Evolutionary conservation across 1,284 basidiomycete genomes (phyloP), one percentile per base, ranked within the genome.

Genomic region (Cutaneotrichosporon cutaneum): DNA sequence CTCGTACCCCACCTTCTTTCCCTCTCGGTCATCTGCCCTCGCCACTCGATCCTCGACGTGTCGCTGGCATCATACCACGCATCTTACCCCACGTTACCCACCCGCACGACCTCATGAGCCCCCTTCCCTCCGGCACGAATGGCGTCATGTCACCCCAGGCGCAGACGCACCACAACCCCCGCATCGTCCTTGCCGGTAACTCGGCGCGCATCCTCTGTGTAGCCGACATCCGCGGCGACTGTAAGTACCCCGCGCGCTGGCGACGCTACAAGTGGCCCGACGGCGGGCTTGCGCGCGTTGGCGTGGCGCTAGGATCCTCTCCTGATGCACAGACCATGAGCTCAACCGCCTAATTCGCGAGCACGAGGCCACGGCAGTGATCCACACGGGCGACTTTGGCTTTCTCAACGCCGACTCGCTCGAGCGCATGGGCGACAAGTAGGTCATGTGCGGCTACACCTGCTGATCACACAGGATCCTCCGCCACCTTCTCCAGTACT

Each of bases 341-440:
- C 85, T 99, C 74, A 98, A 97, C 79, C 86, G 91, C 75, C 87
- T 97, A 62, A 94, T 94, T 35, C 83, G 88, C 57, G 92, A 96
- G 72, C 87, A 86, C 60, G 88, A 89, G 73, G 93, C 92, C n/a
- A 86, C 89, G 63, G 95, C 94, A 22, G 90, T 99, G 78, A 92
- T 99, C 66, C 95, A 99, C 79, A 97, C 94, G 0, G 96, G 96
- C 60, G 96, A 99, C 83, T 99, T 99, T 87, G 96, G 96, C 61
- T 97, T 99, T 81, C 96, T 96, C 80, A 92, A 94, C 78, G 82
- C 85, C 22, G 85, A 85, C 63, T 93, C 90, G 76, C 82, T 96
- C 58, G 89, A 90, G 44, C 84, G 92, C 67, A 95, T 98, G 82
- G 91, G 90, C 73, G 94, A 96, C 84, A 87, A 92, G 82, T 83